Evolutionary conservation across 129 eudicot genomes (phyloP).

Genomic region (Helianthus annuus): HanXRQr2.0-SUNRISE NC_035434.2:94735089-94735588

Average conservation of each 20-base stretch:
- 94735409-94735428: neutral
- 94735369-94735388: neutral
- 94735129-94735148: neutral
- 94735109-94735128: conserved; percentile 76
- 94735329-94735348: conserved; percentile 2
- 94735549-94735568: neutral
- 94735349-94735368: neutral
- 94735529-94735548: neutral
- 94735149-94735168: neutral
- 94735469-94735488: neutral
- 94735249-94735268: conserved; percentile 47
- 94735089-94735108: conserved; percentile 94
- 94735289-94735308: neutral
- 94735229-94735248: conserved; percentile 43
- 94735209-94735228: conserved; percentile 79
- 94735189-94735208: conserved; percentile 3
- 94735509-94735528: neutral
- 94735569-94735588: neutral
- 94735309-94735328: conserved; percentile 3
- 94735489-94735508: neutral
- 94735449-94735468: neutral
- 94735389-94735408: neutral
- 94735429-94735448: neutral
- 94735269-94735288: conserved; percentile 60
- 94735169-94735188: too few species aligned